Conservation (phyloP, 2,329 filamentous ascomycete species). For the Mollisia scopiformis region DNA sequence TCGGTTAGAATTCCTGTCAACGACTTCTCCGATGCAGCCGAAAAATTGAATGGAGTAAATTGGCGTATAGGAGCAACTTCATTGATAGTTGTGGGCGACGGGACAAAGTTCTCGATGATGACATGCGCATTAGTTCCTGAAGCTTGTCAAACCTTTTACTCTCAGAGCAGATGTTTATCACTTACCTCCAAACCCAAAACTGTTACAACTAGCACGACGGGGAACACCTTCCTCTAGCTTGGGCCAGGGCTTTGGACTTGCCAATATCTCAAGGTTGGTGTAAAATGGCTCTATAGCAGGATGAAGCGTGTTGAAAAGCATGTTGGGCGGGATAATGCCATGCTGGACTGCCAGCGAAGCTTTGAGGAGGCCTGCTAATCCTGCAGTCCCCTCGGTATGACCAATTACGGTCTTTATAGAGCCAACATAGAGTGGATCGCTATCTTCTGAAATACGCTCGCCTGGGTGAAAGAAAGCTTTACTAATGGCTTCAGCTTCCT, state of each 20-base stretch:
- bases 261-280: too few species aligned
- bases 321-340: conserved; percentile 27
- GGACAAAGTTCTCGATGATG: conserved; percentile 2
- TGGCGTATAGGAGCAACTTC: neutral
- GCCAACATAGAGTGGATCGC: too few species aligned
- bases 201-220: too few species aligned
- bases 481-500: neutral
- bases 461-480: too few species aligned
- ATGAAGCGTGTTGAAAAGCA: too few species aligned
- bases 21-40: conserved; percentile 9
- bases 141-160: too few species aligned
- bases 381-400: conserved; percentile 28
- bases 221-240: too few species aligned
- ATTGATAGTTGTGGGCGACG: neutral
- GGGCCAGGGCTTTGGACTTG: too few species aligned
- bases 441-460: too few species aligned
- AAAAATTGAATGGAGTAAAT: conserved; percentile 7
- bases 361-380: conserved; percentile 26
- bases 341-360: conserved; percentile 23
- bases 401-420: conserved; percentile 26
- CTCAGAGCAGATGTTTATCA: too few species aligned
- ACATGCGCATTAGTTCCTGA: conserved; percentile 12
- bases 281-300: too few species aligned
- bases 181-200: too few species aligned
- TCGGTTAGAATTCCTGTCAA: neutral